These are phyloP conservation scores for Verticillium dahliae DNA, from an alignment of 2,329 filamentous ascomycete genomes.

Conservation along the genomic window DNA sequence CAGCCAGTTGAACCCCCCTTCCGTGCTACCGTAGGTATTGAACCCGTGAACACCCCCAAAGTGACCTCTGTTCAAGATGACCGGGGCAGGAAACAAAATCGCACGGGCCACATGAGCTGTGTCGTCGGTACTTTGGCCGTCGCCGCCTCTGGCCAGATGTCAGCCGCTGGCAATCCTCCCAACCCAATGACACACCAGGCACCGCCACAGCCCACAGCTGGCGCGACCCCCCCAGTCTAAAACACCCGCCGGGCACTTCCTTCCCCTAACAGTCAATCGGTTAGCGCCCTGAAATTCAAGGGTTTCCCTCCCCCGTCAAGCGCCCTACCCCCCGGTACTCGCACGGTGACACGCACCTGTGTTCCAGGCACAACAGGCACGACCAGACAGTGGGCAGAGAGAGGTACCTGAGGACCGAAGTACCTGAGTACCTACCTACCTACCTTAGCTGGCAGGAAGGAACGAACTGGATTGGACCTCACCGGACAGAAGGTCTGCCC, in stretches of 20 bases:
- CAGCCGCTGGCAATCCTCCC: not conserved
- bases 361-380: constrained; percentile 5
- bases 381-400: not conserved
- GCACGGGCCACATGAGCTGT: not conserved
- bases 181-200: not conserved
- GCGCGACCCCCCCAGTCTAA: not conserved
- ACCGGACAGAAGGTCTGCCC: not conserved
- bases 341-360: constrained; percentile 10
- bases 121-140: not conserved
- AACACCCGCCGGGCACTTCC: constrained; percentile 6
- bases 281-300: constrained; percentile 11
- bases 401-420: not conserved
- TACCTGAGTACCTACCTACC: not conserved
- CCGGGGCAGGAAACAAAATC: not conserved
- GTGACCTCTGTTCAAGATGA: not conserved
- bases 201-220: constrained; percentile 8
- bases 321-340: constrained; percentile 1
- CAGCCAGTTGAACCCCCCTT: not conserved
- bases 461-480: not conserved
- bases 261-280: constrained; percentile 5
- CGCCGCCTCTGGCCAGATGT: not conserved
- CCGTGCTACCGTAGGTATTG: not conserved
- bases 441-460: not conserved
- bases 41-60: not conserved
- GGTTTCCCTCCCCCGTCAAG: constrained; percentile 11